Base-by-base conservation (phyloP, 2,329 filamentous ascomycete genomes). In the Xylaria hypoxylon region DNA sequence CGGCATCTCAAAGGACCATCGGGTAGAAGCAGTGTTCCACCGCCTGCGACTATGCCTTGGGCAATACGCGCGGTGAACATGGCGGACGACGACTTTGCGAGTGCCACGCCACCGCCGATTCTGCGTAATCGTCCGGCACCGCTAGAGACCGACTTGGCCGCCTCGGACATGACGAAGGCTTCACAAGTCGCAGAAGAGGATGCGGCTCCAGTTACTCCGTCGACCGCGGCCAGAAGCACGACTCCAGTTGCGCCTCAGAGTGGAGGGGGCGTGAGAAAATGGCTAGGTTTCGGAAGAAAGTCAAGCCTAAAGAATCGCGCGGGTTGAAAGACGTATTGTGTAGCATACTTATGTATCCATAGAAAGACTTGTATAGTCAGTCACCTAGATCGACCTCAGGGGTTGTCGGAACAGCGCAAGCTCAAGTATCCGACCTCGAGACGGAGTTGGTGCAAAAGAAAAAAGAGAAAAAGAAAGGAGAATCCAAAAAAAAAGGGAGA, bases 21-120 rank as follows among this genome's bases (percentile, higher is more conserved):
- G 1, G 75, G 73, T 24, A 68, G 75, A 51, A 74, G 61, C 44
- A 78, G 73, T 55, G 75, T 77, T 13, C 77, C 77, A 1, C 75
- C 76, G 1, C 74, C 77, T 19, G 59, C 71, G 19, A 70, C 70
- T 2, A 68, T 66, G 70, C 75, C 75, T 2, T 78, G 77, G 75
- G 67, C 57, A 6, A 72, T 80, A 40, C 68, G 82, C 78, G 8
- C 82, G 78, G 8, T 83, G 78, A 79, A 76, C 76, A 6, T 78
- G 76, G 59, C 70, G 0, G 82, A 82, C 1, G 82, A 84, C 3
- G 83, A 85, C 10, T 74, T 80, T 3, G 75, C 78, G 1, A 82
- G 86, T 33, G 83, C 85, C 0, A 88, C 86, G 7, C 86, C 86
- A 2, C 86, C 86, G 4, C 86, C 86, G 1, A 88, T 88, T 57